A percentile compares a stretch with the other conserved stretches of the same genome.
These are phyloP conservation scores for Chenopodium suecicum DNA, from an alignment of 148 eudicot species.

Conservation along the genomic window DNA sequence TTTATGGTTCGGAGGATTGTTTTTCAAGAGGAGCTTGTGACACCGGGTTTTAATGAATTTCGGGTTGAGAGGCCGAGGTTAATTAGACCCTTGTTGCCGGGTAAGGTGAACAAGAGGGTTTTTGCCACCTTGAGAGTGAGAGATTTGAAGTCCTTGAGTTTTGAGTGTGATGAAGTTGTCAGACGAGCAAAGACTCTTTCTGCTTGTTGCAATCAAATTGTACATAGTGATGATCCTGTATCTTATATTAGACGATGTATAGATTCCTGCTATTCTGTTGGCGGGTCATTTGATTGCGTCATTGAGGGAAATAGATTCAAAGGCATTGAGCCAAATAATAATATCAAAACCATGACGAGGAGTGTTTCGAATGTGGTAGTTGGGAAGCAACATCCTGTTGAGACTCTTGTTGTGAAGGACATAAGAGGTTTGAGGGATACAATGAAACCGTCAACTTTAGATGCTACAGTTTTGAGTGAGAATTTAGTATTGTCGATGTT, in stretches of 20 bases:
- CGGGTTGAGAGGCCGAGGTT: constrained; percentile 24
- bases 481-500: constrained; percentile 20
- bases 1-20: constrained; percentile 59
- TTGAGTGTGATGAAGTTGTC: constrained; percentile 32
- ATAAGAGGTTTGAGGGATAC: constrained; percentile 18
- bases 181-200: constrained; percentile 43
- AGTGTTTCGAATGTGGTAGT: constrained; percentile 14
- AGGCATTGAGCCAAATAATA: constrained; percentile 22
- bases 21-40: constrained; percentile 52
- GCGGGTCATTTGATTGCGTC: constrained; percentile 20
- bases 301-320: constrained; percentile 16
- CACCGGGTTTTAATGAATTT: constrained; percentile 21
- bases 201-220: constrained; percentile 52
- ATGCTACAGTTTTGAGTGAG: constrained; percentile 24
- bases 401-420: constrained; percentile 13
- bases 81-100: constrained; percentile 25
- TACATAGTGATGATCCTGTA: constrained; percentile 56
- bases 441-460: constrained; percentile 20
- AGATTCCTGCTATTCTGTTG: constrained; percentile 11
- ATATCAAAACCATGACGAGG: constrained; percentile 7
- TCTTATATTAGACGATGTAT: constrained; percentile 39
- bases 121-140: constrained; percentile 20
- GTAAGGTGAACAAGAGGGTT: constrained; percentile 38
- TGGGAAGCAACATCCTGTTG: not conserved
- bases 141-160: constrained; percentile 25